Percentiles rank a stretch among this genome's conserved stretches.
Evolutionary conservation across 2,329 filamentous ascomycete genomes (phyloP).

Genomic region (Thermothelomyces thermophilus): DNA sequence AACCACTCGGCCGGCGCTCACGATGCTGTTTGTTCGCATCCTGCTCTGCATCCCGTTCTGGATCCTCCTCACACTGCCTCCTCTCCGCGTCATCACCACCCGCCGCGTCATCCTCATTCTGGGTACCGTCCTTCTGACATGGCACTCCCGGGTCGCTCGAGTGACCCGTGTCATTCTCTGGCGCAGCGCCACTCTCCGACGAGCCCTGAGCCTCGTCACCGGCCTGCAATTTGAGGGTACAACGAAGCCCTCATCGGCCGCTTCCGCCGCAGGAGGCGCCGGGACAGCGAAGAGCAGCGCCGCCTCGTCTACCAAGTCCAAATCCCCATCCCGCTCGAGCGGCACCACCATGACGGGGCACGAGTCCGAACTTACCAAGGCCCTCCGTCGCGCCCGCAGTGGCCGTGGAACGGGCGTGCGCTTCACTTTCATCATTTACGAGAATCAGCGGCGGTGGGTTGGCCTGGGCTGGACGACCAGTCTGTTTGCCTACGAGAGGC

Average conservation of each 20-base stretch:
- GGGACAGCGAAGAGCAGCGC: constrained; percentile 20
- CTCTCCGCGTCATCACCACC: constrained; percentile 78
- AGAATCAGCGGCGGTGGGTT: constrained; percentile 93
- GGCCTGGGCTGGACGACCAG: constrained; percentile 92
- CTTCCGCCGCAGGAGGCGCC: constrained; percentile 24
- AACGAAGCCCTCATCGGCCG: constrained; percentile 35
- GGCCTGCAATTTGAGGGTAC: constrained; percentile 65
- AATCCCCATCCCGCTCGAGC: constrained; percentile 18
- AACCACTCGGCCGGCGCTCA: constrained; percentile 83
- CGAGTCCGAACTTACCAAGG: constrained; percentile 44
- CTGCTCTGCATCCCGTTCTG: constrained; percentile 83
- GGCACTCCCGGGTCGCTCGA: constrained; percentile 82
- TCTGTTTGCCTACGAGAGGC: constrained; percentile 82
- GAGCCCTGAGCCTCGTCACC: constrained; percentile 64
- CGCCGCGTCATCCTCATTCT: constrained; percentile 74
- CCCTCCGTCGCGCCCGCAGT: constrained; percentile 34
- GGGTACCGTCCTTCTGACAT: constrained; percentile 83
- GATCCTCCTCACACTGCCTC: constrained; percentile 75
- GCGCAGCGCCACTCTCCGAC: constrained; percentile 72
- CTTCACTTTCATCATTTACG: constrained; percentile 94
- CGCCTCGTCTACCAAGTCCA: constrained; percentile 24
- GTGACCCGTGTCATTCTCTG: constrained; percentile 84
- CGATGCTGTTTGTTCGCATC: constrained; percentile 81
- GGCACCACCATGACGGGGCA: constrained; percentile 22
- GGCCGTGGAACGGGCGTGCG: constrained; percentile 71